Evolutionary conservation across 2,329 filamentous ascomycete genomes (phyloP).

Genomic region (Colletotrichum sp.): DNA sequence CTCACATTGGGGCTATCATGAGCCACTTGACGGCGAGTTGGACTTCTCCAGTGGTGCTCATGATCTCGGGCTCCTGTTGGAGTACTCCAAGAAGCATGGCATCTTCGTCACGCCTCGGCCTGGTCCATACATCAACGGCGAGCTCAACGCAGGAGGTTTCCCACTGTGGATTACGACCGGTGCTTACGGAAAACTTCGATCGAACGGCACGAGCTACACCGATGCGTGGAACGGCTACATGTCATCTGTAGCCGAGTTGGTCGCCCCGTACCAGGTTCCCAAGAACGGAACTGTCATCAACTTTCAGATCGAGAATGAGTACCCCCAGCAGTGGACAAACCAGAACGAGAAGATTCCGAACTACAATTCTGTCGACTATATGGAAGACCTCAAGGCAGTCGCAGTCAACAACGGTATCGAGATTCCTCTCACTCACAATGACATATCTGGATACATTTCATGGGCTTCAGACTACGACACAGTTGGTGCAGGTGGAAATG

Average conservation of each 20-base stretch:
- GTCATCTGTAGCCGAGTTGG: slow-evolving; percentile 62
- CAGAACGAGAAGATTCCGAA: slow-evolving; percentile 66
- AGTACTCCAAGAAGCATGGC: slow-evolving; percentile 67
- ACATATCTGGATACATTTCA: slow-evolving; percentile 38
- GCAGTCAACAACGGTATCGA: slow-evolving; percentile 68
- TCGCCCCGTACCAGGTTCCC: slow-evolving; percentile 62
- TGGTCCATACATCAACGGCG: slow-evolving; percentile 73
- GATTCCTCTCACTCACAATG: slow-evolving; percentile 74
- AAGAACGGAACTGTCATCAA: slow-evolving; percentile 75
- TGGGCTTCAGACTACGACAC: slow-evolving; percentile 9
- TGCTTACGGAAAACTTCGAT: background rate
- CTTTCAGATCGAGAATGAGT: slow-evolving; percentile 76
- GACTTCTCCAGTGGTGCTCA: background rate
- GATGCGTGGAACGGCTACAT: slow-evolving; percentile 31
- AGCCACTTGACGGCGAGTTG: background rate
- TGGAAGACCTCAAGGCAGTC: slow-evolving; percentile 38
- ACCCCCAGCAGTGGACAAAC: slow-evolving; percentile 58
- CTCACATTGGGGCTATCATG: background rate
- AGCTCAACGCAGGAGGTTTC: slow-evolving; percentile 71
- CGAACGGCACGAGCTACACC: background rate
- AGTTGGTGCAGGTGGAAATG: slow-evolving; percentile 30
- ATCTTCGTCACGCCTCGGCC: slow-evolving; percentile 72
- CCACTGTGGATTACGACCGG: slow-evolving; percentile 65
- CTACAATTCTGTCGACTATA: slow-evolving; percentile 35
- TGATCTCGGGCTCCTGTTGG: slow-evolving; percentile 45